phyloP scores from a whole-genome alignment of 192 early-diverging fungal species.

The Backusella tarrabulga region DNA sequence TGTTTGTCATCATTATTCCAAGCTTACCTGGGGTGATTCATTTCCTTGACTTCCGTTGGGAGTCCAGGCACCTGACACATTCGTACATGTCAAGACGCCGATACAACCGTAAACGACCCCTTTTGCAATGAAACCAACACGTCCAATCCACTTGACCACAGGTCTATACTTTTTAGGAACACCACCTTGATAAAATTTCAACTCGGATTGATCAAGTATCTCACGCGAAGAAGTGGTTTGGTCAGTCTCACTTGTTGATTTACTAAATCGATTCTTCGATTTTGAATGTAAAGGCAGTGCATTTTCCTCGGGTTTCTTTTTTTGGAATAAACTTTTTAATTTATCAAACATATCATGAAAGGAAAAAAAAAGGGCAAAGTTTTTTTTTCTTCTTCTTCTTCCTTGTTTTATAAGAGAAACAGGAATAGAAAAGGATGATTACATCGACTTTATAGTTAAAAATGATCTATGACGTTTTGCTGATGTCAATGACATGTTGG shows the following conservation, averaged over 20 bases:
- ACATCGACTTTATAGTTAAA: background rate
- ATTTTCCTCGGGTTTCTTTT: constrained; percentile 1
- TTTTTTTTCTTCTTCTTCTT: background rate
- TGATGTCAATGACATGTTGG: background rate
- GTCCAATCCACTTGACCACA: constrained; percentile 26
- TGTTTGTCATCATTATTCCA: background rate
- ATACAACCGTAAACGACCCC: constrained; percentile 45
- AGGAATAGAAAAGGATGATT: background rate
- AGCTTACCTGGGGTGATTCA: constrained; percentile 35
- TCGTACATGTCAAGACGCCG: constrained; percentile 41
- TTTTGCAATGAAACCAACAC: constrained; percentile 46
- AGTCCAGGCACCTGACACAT: constrained; percentile 28
- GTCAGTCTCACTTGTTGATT: background rate
- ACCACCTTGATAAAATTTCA: constrained; percentile 20
- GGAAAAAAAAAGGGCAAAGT: background rate
- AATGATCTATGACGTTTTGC: constrained; percentile 3
- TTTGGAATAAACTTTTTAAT: background rate
- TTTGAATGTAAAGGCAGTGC: background rate
- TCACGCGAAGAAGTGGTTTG: background rate
- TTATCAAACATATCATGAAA: background rate
- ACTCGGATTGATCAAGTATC: background rate
- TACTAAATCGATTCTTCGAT: background rate
- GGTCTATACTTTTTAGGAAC: background rate
- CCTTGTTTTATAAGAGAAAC: background rate
- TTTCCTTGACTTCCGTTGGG: constrained; percentile 33